Evolutionary conservation across 2,329 filamentous ascomycete genomes (phyloP), one percentile per base, ranked within the genome.

Genomic region (Lecanicillium sp.): DNA sequence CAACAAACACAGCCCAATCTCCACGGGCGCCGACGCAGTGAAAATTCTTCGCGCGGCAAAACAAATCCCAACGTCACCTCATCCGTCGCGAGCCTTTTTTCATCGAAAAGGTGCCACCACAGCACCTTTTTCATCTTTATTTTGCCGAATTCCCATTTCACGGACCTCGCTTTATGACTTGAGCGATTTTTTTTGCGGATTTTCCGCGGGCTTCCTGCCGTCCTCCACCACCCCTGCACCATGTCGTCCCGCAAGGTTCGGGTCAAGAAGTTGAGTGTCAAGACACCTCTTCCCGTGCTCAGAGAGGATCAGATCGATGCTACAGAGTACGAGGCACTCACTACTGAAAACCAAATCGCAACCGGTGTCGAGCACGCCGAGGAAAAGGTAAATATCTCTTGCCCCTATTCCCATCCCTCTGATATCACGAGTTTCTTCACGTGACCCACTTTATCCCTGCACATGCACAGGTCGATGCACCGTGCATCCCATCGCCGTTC

Each of bases 351-450:
- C 73, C 67, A 87, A 82, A 87, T 96, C 59, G 88, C 92, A 59
- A 96, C 89, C 50, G 92, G 92, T 65, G 92, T 98, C 54, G 92
- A 98, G 66, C 89, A 94, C 61, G 86, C 81, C 49, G 92, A 98
- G 68, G 89, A 97, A 78, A 90, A 90, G 69, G 92, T 96, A 66
- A 79, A 88, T 86, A 47, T 48, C 49, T 47, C 49, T 53, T 51
- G 44, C 49, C 43, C 44, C 44, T 40, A 51, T 45, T 25, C 22
- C 39, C 44, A 50, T 46, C 40, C 48, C 48, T 51, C 49, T 53
- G 55, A 62, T 60, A 62, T 71, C 70, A 74, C 71, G 71, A 74
- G 71, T 17, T 18, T 0, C 0, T 3, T 37, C 70, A 69, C 62
- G 64, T 74, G 71, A 70, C 41, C 41, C 33, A n/a, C 33, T 33